phyloP scores from a whole-genome alignment of 1,139 yeast species.

The Protomyces inundatus region DNA sequence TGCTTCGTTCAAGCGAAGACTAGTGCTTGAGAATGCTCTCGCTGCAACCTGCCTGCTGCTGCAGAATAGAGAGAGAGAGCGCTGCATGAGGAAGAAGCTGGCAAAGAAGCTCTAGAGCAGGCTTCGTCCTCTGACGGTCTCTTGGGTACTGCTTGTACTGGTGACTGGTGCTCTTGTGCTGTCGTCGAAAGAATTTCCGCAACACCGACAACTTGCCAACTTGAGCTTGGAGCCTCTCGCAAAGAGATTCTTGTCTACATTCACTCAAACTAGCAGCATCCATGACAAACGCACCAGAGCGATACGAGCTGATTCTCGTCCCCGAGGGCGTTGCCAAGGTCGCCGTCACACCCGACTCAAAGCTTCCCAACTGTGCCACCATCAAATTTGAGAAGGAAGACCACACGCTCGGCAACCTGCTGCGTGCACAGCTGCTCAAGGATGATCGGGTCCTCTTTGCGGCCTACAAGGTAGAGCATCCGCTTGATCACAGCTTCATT shows the following conservation, averaged over 20 bases:
- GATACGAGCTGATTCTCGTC: slow-evolving; percentile 88
- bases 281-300: slow-evolving; percentile 94
- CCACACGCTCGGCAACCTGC: slow-evolving; percentile 87
- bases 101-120: not conserved
- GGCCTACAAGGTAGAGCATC: slow-evolving; percentile 96
- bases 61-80: not conserved
- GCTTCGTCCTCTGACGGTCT: not conserved
- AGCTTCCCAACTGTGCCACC: slow-evolving; percentile 91
- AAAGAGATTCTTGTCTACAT: not conserved
- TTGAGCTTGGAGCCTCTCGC: not conserved
- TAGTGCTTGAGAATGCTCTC: not conserved
- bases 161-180: too few relatives aligned
- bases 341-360: slow-evolving; percentile 85
- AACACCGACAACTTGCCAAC: not conserved
- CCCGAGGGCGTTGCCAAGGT: slow-evolving; percentile 89
- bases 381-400: slow-evolving; percentile 94
- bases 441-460: slow-evolving; percentile 88
- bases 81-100: not conserved
- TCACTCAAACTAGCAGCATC: not conserved
- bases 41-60: not conserved
- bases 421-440: slow-evolving; percentile 63
- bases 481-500: slow-evolving; percentile 88
- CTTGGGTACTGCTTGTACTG: not conserved
- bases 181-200: not conserved
- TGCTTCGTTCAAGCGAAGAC: not conserved